Conservation (phyloP, 2,329 filamentous ascomycete genomes). For the Paraphaeosphaeria sporulosa region DNA sequence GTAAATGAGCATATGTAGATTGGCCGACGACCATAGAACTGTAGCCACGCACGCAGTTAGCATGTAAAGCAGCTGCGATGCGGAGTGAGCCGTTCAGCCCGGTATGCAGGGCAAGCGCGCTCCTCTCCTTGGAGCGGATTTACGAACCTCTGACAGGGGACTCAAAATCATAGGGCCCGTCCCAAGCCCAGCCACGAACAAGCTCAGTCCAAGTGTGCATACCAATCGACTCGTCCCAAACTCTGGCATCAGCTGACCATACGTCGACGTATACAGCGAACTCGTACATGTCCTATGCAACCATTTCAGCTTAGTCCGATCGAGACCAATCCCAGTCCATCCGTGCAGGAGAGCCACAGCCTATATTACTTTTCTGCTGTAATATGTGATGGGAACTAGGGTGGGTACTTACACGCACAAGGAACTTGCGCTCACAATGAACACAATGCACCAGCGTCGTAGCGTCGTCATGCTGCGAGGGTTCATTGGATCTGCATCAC, state of each 20-base stretch:
- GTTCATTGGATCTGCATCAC: constrained; percentile 74
- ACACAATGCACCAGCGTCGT: constrained; percentile 82
- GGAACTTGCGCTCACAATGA: constrained; percentile 76
- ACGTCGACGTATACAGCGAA: constrained; percentile 89
- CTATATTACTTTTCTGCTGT: constrained; percentile 14
- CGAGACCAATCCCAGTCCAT: not conserved
- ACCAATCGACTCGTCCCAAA: constrained; percentile 76
- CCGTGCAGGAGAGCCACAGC: constrained; percentile 2
- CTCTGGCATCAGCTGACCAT: constrained; percentile 76
- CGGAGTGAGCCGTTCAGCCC: not conserved
- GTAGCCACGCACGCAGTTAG: constrained; percentile 9
- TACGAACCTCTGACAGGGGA: constrained; percentile 58
- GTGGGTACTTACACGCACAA: constrained; percentile 78
- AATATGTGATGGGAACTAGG: constrained; percentile 10
- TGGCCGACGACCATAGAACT: constrained; percentile 82
- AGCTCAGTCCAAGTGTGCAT: constrained; percentile 80
- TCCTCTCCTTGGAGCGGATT: not conserved
- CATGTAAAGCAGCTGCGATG: constrained; percentile 1
- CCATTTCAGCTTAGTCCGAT: constrained; percentile 12
- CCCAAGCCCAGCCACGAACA: constrained; percentile 80
- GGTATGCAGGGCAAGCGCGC: constrained; percentile 11
- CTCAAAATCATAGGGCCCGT: constrained; percentile 64
- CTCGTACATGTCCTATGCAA: constrained; percentile 75
- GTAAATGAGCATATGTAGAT: constrained; percentile 80
- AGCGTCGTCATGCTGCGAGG: constrained; percentile 71